These are phyloP conservation scores for Fusarium nematophilum DNA, from an alignment of 2,329 filamentous ascomycete species.

Conservation along the genomic window DNA sequence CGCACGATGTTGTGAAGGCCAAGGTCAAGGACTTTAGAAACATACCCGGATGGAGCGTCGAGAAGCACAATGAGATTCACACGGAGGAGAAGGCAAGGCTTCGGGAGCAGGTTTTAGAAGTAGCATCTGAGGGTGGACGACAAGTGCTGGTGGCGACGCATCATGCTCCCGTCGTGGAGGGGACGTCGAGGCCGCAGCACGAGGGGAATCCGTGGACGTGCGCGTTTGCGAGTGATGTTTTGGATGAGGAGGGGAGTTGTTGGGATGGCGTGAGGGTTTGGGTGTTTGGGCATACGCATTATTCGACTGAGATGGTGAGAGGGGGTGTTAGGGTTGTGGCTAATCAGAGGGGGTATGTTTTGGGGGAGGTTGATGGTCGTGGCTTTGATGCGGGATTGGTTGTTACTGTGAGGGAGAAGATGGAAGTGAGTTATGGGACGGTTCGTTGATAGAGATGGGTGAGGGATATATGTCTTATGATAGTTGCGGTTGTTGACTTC, in stretches of 20 bases:
- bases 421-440: too few relatives aligned
- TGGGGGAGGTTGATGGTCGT: neutral
- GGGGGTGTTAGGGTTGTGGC: constrained; percentile 50
- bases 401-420: neutral
- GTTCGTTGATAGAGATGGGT: neutral
- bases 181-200: constrained; percentile 57
- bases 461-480: neutral
- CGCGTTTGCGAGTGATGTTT: constrained; percentile 63
- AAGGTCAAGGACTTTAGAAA: constrained; percentile 63
- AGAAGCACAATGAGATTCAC: constrained; percentile 60
- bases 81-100: constrained; percentile 62
- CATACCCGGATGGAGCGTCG: constrained; percentile 61
- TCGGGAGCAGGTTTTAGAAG: constrained; percentile 47
- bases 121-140: constrained; percentile 4
- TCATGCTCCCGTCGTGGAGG: constrained; percentile 57
- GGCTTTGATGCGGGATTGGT: neutral
- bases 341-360: constrained; percentile 45
- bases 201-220: constrained; percentile 56
- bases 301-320: constrained; percentile 47
- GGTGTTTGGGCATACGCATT: constrained; percentile 61
- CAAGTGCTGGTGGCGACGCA: constrained; percentile 63
- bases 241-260: constrained; percentile 35
- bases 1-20: constrained; percentile 50
- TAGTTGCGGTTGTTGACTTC: too few relatives aligned
- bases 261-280: constrained; percentile 50